Evolutionary conservation across 352 stramenopile species (phyloP), one percentile per base, ranked within the genome.

Genomic region (Phytophthora constricta): DNA sequence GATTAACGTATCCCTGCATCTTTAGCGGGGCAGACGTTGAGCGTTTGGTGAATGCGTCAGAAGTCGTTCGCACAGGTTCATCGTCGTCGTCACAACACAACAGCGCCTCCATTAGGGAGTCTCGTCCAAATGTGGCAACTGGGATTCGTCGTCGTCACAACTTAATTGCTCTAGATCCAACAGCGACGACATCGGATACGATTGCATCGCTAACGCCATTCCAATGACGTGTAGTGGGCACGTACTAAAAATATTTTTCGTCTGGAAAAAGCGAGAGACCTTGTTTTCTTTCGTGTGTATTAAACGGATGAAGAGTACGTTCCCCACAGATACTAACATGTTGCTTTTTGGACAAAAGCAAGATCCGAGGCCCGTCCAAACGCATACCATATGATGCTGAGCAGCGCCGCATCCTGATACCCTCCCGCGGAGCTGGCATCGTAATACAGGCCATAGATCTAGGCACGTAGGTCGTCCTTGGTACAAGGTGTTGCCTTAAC

Each of bases 241-340:
- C 11, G 67, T 77, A 1, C 45, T 5, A n/a, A 13, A 63, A 50
- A 5, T 5, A 14, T 55, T 39, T 0, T 9, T 22, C n/a, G 7
- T 72, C 62, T 7, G 63, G 63, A 28, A 78, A 73, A 16, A 82
- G 43, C 5, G 64, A 72, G 0, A 84, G 28, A 0, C 57, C 53
- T 22, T 80, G 56, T 43, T 73, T 58, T 31, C 72, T 55, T 80
- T 83, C 42, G 69, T 13, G 3, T 61, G 63, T 1, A 72, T 28
- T 4, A 80, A 70, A 14, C 50, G 60, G 1, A 68, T 28, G 34
- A 67, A 74, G 20, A 77, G 20, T 3, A 62, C 48, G 5, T 34
- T 46, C 25, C 20, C 43, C 0, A 43, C 20, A 16, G 37, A 61
- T 1, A 72, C 34, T 0, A 54, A 62, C 22, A 77, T 20, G n/a